Evolutionary conservation across 495 filamentous ascomycete genomes (phyloP).

Genomic region (Penicillium lividum): DNA sequence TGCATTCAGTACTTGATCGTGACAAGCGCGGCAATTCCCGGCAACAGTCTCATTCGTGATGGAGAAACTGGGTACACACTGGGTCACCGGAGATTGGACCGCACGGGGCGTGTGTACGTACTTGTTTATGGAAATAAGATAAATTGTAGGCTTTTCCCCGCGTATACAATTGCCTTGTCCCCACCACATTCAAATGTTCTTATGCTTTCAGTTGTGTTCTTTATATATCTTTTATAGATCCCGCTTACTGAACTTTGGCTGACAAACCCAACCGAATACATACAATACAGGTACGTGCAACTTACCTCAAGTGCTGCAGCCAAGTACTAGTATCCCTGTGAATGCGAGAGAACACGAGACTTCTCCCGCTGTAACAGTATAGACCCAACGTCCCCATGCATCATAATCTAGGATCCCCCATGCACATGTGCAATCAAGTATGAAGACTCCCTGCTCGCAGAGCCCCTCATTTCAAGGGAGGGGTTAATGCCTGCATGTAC

Average conservation of each 20-base stretch:
- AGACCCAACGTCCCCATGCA: neutral
- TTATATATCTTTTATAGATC: neutral
- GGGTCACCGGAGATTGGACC: conserved; percentile 12
- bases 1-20: neutral
- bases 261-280: neutral
- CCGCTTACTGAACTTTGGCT: neutral
- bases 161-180: no score
- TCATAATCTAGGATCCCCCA: neutral
- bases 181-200: no score
- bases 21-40: conserved; percentile 7
- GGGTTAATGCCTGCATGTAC: neutral
- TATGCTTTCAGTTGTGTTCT: no score
- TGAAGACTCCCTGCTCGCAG: neutral
- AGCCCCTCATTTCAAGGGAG: neutral
- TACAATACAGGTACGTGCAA: conserved; percentile 17
- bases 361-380: neutral
- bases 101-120: conserved; percentile 24
- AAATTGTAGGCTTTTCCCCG: no score
- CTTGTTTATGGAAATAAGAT: no score
- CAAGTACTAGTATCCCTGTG: conserved; percentile 6
- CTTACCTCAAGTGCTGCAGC: conserved; percentile 6
- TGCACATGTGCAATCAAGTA: neutral
- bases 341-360: neutral
- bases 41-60: neutral
- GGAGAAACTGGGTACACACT: neutral